Conservation (phyloP, 495 filamentous ascomycete species). For the Xylaria bambusicola region DNA sequence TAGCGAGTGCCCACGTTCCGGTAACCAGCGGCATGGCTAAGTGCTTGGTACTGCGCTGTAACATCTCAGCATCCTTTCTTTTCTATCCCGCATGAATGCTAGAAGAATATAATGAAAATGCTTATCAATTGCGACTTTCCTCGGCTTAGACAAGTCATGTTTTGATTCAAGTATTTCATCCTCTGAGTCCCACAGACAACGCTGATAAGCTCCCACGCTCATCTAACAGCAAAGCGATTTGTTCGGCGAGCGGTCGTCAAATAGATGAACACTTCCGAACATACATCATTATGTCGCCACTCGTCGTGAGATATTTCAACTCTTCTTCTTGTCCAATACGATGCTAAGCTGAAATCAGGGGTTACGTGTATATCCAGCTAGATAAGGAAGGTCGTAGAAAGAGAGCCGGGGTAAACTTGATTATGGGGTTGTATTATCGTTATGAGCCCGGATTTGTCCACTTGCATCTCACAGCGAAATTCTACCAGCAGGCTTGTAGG, state of each 20-base stretch:
- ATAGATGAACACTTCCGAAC: neutral
- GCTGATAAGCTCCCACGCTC: neutral
- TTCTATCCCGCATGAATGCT: no score
- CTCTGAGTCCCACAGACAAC: neutral
- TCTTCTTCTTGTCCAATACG: conserved; percentile 1
- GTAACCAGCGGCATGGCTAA: no score
- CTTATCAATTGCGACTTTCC: no score
- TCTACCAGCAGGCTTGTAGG: neutral
- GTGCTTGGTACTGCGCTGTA: conserved; percentile 13
- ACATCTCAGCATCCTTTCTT: conserved; percentile 13
- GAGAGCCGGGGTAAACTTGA: neutral
- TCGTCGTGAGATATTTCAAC: conserved; percentile 7
- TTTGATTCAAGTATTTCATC: neutral
- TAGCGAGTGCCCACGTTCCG: no score
- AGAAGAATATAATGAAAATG: no score
- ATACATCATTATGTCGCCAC: conserved; percentile 10
- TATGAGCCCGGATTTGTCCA: conserved; percentile 3
- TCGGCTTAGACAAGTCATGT: neutral
- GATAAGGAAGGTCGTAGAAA: conserved; percentile 5
- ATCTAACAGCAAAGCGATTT: neutral
- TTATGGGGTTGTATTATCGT: conserved; percentile 10
- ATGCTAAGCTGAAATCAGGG: neutral
- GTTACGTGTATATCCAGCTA: conserved; percentile 4
- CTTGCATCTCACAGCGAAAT: neutral
- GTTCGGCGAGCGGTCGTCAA: neutral